phyloP scores from a whole-genome alignment of 2,329 filamentous ascomycete genomes.

The Bretziella fagacearum region DNA sequence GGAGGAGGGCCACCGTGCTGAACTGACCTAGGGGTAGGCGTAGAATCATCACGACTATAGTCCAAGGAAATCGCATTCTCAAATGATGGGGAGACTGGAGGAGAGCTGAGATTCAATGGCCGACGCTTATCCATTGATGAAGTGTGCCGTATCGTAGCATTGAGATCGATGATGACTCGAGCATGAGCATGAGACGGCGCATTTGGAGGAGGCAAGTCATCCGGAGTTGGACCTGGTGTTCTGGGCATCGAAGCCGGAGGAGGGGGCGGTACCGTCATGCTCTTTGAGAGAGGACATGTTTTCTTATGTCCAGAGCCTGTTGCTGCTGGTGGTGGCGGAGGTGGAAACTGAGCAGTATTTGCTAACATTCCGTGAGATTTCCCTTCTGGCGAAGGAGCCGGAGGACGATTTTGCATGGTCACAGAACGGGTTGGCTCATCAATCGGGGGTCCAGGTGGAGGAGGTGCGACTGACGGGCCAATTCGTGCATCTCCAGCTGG shows the following conservation, averaged over 20 bases:
- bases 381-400: constrained; percentile 2
- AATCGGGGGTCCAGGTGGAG: neutral
- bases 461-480: neutral
- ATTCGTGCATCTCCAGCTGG: constrained; percentile 5
- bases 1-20: neutral
- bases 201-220: no score
- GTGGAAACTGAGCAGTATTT: neutral
- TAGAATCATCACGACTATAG: constrained; percentile 2
- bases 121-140: neutral
- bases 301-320: neutral
- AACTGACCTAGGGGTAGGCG: constrained; percentile 1
- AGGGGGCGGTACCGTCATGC: neutral
- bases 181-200: neutral
- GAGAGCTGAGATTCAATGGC: neutral
- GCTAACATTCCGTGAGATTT: neutral
- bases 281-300: neutral
- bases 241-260: neutral
- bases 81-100: neutral
- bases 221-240: neutral
- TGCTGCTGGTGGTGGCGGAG: neutral
- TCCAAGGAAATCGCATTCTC: neutral
- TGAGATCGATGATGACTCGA: neutral
- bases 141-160: neutral
- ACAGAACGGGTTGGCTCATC: neutral
- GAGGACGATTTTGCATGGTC: neutral